Conservation (phyloP, 2,329 filamentous ascomycete species). For the Colletotrichum karsti region DNA sequence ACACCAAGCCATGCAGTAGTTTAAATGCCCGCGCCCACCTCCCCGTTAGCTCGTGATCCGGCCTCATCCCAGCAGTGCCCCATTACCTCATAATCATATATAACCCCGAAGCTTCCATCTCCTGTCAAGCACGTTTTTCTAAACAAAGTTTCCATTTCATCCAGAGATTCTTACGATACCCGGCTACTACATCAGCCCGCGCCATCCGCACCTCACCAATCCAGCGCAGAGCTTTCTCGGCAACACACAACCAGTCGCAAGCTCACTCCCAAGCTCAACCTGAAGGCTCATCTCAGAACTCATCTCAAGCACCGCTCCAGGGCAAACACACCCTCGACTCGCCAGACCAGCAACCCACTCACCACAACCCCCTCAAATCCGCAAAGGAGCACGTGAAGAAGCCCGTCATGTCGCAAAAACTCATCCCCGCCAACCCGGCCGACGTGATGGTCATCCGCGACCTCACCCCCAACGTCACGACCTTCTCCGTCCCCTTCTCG, state of each 20-base stretch:
- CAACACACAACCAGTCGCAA: slow-evolving; percentile 17
- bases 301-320: slow-evolving; percentile 9
- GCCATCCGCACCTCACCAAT: not conserved
- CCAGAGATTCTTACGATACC: slow-evolving; percentile 7
- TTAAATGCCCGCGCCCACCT: not conserved
- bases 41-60: not conserved
- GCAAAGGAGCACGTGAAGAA: not conserved
- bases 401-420: slow-evolving; percentile 65
- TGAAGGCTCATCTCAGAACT: not conserved
- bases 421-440: slow-evolving; percentile 76
- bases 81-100: slow-evolving; percentile 23
- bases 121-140: not conserved
- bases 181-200: slow-evolving; percentile 5
- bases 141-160: not conserved
- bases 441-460: slow-evolving; percentile 92
- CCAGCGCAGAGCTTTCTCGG: slow-evolving; percentile 18
- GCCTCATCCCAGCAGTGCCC: not conserved
- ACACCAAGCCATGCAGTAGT: not conserved
- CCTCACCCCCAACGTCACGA: slow-evolving; percentile 80
- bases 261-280: slow-evolving; percentile 6
- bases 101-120: not conserved
- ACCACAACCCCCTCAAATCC: not conserved
- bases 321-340: slow-evolving; percentile 23
- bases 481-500: slow-evolving; percentile 83
- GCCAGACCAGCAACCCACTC: not conserved